Evolutionary conservation across 192 early-diverging fungal species (phyloP), one percentile per base, ranked within the genome.

Genomic region (Coemansia sp.): DNA sequence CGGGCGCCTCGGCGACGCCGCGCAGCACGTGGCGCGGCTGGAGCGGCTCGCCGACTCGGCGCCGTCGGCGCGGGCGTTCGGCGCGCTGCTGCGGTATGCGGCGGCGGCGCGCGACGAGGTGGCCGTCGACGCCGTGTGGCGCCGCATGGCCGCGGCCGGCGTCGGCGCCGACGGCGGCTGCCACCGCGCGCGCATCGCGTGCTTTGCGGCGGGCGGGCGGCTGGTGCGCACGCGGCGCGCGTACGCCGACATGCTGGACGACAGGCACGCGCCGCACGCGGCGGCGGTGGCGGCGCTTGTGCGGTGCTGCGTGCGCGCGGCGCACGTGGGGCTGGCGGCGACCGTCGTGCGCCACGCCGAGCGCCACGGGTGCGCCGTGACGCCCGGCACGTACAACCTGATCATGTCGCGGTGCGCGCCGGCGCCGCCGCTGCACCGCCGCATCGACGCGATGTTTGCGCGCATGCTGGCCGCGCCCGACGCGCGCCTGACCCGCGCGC

Each of bases 221-320:
- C 38, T 68, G 42, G 62, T 77, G 64, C 39, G 60, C 55, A 77
- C 75, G 35, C 69, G 75, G 12, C 60, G 75, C 0, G 75, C 75
- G 18, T 77, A 72, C 56, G 41, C 69, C 4, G 75, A 77, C 35
- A 71, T 77, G 75, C 58, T 77, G 23, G 69, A 77, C 20, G 38
- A 68, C 28, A 69, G 69, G 13, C 55, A 71, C 26, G 65, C 63
- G 45, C 69, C 69, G 1, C 57, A 65, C 5, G 25, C n/a, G 3
- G 33, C 38, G 20, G 58, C 69, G 14, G 69, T 72, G 3, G 42
- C 25, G 21, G 61, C 65, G 0, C 55, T 77, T 56, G 69, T 72
- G 25, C 61, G 69, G 16, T 72, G 75, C 65, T 68, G 69, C 62
- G 62, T 72, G 62, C 65, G 75, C 33, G 21, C 16, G 7, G 34